Conservation (phyloP, 257 asterid species). For the Solanum boliviense region DNA sequence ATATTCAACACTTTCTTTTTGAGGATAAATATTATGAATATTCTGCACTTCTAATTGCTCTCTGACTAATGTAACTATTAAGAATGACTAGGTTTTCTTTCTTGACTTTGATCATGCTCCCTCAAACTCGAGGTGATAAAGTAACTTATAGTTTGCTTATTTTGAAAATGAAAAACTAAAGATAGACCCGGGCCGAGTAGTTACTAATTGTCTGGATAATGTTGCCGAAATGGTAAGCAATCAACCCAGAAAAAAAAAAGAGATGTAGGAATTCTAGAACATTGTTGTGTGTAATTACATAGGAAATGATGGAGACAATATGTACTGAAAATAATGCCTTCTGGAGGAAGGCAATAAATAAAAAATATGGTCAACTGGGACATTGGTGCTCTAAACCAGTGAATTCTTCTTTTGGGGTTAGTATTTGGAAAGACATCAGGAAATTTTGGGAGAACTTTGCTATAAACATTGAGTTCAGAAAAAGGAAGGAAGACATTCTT, state of each 20-base stretch:
- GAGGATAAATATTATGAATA: neutral
- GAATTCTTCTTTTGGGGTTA: neutral
- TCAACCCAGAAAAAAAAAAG: neutral
- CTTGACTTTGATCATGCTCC: neutral
- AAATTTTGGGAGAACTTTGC: neutral
- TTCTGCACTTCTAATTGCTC: neutral
- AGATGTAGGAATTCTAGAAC: neutral
- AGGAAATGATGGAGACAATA: neutral
- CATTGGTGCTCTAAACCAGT: neutral
- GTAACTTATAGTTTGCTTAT: neutral
- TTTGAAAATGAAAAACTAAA: neutral
- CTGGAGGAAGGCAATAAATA: neutral
- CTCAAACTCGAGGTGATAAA: neutral
- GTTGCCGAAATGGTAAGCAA: neutral
- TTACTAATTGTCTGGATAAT: neutral
- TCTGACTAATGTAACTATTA: neutral
- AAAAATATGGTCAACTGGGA: neutral
- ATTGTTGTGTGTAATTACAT: neutral
- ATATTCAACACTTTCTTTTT: too few relatives aligned
- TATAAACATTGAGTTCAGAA: neutral
- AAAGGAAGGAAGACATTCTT: neutral
- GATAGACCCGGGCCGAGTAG: neutral
- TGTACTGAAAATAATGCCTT: neutral
- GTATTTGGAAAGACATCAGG: neutral
- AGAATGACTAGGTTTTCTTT: neutral